These are phyloP conservation scores for Cetraspora pellucida DNA, from an alignment of 192 early-diverging fungal genomes.

Conservation along the genomic window DNA sequence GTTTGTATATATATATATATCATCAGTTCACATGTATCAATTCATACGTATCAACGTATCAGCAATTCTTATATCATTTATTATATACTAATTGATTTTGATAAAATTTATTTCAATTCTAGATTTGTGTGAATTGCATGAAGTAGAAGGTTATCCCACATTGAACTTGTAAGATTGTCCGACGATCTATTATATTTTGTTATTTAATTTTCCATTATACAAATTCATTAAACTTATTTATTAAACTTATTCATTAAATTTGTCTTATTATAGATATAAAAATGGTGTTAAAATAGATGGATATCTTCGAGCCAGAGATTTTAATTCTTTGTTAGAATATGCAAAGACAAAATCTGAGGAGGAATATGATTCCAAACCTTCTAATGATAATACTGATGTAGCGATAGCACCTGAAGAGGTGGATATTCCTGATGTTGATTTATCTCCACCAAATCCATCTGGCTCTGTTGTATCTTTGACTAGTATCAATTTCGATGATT, in stretches of 20 bases:
- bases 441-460: slow-evolving; percentile 46
- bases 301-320: neutral
- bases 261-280: too few relatives aligned
- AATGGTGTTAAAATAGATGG: too few relatives aligned
- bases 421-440: slow-evolving; percentile 29
- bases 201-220: neutral
- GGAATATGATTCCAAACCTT: neutral
- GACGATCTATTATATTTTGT: neutral
- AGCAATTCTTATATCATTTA: neutral
- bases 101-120: neutral
- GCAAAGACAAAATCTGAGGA: slow-evolving; percentile 34
- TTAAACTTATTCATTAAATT: too few relatives aligned
- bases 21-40: too few relatives aligned
- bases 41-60: too few relatives aligned
- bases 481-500: slow-evolving; percentile 51
- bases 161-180: slow-evolving; percentile 18
- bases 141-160: slow-evolving; percentile 37
- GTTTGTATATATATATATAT: neutral
- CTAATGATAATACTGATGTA: neutral
- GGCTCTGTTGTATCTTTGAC: slow-evolving; percentile 64
- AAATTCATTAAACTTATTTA: neutral
- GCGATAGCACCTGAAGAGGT: slow-evolving; percentile 7
- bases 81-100: neutral
- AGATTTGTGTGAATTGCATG: slow-evolving; percentile 43
- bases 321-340: slow-evolving; percentile 37